These are phyloP conservation scores for Albugo laibachii DNA, from an alignment of 352 stramenopile species.

Conservation along the genomic window DNA sequence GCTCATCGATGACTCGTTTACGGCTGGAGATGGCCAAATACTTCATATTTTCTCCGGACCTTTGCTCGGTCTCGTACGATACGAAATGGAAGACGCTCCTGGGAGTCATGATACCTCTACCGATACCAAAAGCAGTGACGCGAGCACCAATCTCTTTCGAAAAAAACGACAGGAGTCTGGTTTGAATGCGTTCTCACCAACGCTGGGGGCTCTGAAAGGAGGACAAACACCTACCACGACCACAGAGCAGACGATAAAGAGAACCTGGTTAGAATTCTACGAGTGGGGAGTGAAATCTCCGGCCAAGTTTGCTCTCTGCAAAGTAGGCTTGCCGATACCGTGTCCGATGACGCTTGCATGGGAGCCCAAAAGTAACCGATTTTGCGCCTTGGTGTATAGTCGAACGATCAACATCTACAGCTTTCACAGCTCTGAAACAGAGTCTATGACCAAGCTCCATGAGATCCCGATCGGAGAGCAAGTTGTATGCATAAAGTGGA, in stretches of 20 bases:
- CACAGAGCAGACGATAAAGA: constrained; percentile 11
- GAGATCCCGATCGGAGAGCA: constrained; percentile 25
- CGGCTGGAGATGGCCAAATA: constrained; percentile 26
- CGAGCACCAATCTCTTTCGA: not conserved
- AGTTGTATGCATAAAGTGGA: constrained; percentile 28
- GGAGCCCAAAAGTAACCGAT: constrained; percentile 21
- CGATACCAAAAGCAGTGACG: not conserved
- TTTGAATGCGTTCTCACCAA: not conserved
- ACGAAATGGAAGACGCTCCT: constrained; percentile 7
- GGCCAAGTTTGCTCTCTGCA: constrained; percentile 3
- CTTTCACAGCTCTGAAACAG: not conserved
- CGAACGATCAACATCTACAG: constrained; percentile 19
- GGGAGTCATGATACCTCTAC: no score
- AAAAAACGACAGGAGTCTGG: not conserved
- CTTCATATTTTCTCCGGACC: constrained; percentile 53
- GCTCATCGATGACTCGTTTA: constrained; percentile 28
- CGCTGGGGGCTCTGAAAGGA: not conserved
- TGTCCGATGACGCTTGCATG: constrained; percentile 41
- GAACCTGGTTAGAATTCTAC: constrained; percentile 52
- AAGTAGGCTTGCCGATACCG: constrained; percentile 16
- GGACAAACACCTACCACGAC: not conserved
- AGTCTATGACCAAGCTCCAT: constrained; percentile 11
- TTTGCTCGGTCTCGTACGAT: constrained; percentile 39
- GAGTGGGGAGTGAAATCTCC: constrained; percentile 18
- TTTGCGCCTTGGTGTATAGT: constrained; percentile 39